phyloP scores from a whole-genome alignment of 164 flowering plant species.

The Amborella trichopoda region DNA sequence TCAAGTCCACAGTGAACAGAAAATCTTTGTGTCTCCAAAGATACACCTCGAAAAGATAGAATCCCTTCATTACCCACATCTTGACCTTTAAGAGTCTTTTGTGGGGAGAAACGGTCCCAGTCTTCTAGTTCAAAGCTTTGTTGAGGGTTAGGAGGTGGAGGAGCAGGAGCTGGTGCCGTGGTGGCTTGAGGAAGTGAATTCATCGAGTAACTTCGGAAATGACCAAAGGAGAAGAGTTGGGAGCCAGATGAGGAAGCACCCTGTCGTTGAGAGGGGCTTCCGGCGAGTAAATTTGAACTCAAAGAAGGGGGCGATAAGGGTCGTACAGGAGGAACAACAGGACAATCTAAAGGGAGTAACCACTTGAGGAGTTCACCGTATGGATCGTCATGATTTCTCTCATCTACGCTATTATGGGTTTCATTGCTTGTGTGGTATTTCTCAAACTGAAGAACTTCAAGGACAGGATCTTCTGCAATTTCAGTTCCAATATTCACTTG shows the following conservation, averaged over 20 bases:
- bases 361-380: conserved; percentile 77
- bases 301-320: conserved; percentile 58
- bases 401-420: conserved; percentile 13
- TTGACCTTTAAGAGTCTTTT: conserved; percentile 29
- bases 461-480: conserved; percentile 49
- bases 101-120: conserved; percentile 51
- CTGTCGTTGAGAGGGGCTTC: conserved; percentile 37
- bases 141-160: conserved; percentile 35
- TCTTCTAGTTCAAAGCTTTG: conserved; percentile 56
- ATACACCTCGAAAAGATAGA: conserved; percentile 79
- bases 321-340: conserved; percentile 44
- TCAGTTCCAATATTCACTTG: conserved; percentile 74
- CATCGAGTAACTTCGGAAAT: conserved; percentile 97
- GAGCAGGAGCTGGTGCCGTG: conserved; percentile 25
- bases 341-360: conserved; percentile 82
- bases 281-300: conserved; percentile 34
- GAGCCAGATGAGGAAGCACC: conserved; percentile 53
- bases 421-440: conserved; percentile 34
- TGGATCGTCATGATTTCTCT: conserved; percentile 37
- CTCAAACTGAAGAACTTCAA: conserved; percentile 96
- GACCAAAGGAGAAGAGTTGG: conserved; percentile 69
- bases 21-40: conserved; percentile 76
- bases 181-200: conserved; percentile 69
- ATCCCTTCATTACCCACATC: conserved; percentile 44
- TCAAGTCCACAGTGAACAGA: conserved; percentile 91